Evolutionary conservation across 768 basidiomycete genomes (phyloP).

Genomic region (Vishniacozyma victoriae): DNA sequence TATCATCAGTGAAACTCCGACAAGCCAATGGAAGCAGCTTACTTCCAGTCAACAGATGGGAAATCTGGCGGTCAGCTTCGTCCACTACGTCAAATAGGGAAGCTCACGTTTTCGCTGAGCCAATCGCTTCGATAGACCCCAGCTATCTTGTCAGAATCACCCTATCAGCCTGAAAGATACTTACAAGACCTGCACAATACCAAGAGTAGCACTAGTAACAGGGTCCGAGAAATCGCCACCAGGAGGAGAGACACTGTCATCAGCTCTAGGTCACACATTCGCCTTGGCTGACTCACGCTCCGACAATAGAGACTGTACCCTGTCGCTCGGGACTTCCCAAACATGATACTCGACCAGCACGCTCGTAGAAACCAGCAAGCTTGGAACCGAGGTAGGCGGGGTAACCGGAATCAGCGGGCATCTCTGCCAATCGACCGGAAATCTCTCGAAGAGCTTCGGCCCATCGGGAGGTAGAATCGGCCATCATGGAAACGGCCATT

Average conservation of each 20-base stretch:
- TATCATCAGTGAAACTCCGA: neutral
- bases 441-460: slow-evolving; percentile 99
- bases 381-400: slow-evolving; percentile 95
- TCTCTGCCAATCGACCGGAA: slow-evolving; percentile 96
- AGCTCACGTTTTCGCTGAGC: slow-evolving; percentile 71
- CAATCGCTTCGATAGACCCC: slow-evolving; percentile 99
- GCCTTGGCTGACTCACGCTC: slow-evolving; percentile 65
- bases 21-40: neutral
- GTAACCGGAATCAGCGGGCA: slow-evolving; percentile 99
- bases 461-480: slow-evolving; percentile 98
- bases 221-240: slow-evolving; percentile 99
- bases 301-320: slow-evolving; percentile 96
- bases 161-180: neutral
- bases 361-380: slow-evolving; percentile 95
- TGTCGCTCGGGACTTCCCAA: slow-evolving; percentile 79
- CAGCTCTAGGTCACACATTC: neutral
- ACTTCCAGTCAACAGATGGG: slow-evolving; percentile 99
- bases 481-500: slow-evolving; percentile 97
- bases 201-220: slow-evolving; percentile 91
- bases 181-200: slow-evolving; percentile 93
- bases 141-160: slow-evolving; percentile 47
- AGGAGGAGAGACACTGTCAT: slow-evolving; percentile 85
- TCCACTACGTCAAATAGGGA: neutral
- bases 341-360: slow-evolving; percentile 91
- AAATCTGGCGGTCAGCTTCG: slow-evolving; percentile 58